Evolutionary conservation across 169 alveolate genomes (phyloP).

Genomic region (Amoebophrya sp.): DNA sequence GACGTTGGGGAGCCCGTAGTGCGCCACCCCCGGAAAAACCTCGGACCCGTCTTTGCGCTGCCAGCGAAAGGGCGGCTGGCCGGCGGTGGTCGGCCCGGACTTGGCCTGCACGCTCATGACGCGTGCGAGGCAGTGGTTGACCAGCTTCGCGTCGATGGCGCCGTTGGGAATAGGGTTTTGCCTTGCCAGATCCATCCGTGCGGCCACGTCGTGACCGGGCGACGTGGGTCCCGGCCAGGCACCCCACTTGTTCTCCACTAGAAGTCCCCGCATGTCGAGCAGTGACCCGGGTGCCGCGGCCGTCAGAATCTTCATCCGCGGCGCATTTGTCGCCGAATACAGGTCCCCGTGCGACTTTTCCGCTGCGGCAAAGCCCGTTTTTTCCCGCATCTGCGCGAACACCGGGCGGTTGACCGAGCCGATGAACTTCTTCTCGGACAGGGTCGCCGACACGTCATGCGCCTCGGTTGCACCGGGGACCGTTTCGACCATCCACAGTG

Average conservation of each 20-base stretch:
- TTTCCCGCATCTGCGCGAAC: neutral
- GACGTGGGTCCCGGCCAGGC: neutral
- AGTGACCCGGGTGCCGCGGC: neutral
- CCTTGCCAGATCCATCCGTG: conserved; percentile 1
- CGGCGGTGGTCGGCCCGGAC: neutral
- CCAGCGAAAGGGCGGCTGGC: neutral
- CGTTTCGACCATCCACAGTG: neutral
- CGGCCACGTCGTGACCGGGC: neutral
- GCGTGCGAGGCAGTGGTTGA: neutral
- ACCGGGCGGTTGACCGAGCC: neutral
- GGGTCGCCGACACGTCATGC: neutral
- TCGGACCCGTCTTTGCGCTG: neutral
- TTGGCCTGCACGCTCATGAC: neutral
- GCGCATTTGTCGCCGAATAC: neutral
- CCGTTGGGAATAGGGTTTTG: neutral
- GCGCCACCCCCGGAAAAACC: neutral
- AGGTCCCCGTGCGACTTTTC: neutral
- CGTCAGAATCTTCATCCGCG: neutral
- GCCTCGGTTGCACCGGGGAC: neutral
- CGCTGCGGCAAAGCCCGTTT: neutral
- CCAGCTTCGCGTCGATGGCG: neutral
- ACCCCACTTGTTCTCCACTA: neutral
- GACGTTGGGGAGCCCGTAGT: conserved; percentile 9
- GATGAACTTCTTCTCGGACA: neutral
- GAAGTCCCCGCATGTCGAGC: neutral